Percentiles rank a stretch among this genome's conserved stretches.
These are phyloP conservation scores for Trypanosomatidae sp. DNA, from an alignment of 208 protist species.

Conservation along the genomic window DNA sequence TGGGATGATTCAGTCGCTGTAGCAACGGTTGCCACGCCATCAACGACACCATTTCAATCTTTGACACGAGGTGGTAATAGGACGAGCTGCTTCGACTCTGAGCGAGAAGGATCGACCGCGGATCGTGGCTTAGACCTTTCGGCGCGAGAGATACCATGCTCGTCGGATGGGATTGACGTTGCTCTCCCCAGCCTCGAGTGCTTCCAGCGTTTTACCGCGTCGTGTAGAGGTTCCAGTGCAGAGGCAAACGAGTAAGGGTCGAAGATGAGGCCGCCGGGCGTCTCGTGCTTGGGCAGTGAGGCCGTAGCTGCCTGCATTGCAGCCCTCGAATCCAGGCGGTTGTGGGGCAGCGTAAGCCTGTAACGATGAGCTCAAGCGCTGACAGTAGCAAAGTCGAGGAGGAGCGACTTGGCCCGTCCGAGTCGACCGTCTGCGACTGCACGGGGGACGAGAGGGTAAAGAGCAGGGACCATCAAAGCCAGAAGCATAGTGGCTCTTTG, in stretches of 20 bases:
- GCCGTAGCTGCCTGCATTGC: background rate
- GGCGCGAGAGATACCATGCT: background rate
- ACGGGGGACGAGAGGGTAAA: constrained; percentile 3
- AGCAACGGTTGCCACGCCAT: background rate
- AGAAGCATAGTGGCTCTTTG: constrained; percentile 26
- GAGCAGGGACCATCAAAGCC: constrained; percentile 20
- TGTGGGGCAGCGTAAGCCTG: background rate
- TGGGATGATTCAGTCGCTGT: background rate
- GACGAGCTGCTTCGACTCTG: background rate
- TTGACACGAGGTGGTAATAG: background rate
- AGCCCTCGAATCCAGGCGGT: background rate
- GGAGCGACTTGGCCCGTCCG: background rate
- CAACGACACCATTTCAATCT: background rate
- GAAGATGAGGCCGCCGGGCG: background rate
- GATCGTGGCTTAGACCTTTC: background rate
- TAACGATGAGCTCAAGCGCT: background rate
- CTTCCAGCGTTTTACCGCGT: background rate
- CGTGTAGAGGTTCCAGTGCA: background rate
- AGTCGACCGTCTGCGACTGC: background rate
- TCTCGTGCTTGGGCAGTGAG: background rate
- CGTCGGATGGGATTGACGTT: background rate
- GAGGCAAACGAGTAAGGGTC: constrained; percentile 20
- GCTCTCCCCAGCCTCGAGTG: background rate
- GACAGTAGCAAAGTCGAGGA: constrained; percentile 1
- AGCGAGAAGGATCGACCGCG: background rate